These are phyloP conservation scores for Macrocybe gigantea DNA, from an alignment of 768 basidiomycete genomes.

Conservation along the genomic window DNA sequence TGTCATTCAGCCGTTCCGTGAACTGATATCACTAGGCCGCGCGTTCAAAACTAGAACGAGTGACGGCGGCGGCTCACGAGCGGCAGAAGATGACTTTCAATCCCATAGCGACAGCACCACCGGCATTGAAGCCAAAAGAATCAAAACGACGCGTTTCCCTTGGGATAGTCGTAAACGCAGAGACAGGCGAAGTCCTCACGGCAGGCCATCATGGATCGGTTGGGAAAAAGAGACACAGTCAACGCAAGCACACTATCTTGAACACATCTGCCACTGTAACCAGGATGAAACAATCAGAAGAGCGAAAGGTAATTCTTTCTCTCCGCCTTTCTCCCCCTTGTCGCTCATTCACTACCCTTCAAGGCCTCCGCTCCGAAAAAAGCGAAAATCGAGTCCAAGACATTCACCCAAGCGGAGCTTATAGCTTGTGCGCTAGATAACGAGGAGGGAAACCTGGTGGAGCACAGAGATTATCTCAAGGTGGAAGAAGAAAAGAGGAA, in stretches of 20 bases:
- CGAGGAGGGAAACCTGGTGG: constrained; percentile 78
- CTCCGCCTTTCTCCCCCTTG: neutral
- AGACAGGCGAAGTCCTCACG: constrained; percentile 53
- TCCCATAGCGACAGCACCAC: constrained; percentile 35
- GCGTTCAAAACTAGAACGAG: constrained; percentile 52
- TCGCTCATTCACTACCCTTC: neutral
- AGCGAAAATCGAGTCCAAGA: constrained; percentile 41
- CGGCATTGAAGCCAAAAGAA: constrained; percentile 21
- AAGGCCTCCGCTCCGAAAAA: constrained; percentile 64
- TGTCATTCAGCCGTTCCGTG: neutral
- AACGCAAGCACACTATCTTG: constrained; percentile 62
- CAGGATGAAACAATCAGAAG: constrained; percentile 58
- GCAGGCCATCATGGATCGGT: constrained; percentile 11
- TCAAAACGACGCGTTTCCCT: constrained; percentile 47
- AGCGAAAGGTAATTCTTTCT: constrained; percentile 42
- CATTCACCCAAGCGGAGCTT: constrained; percentile 76
- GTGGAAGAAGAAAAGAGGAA: constrained; percentile 80
- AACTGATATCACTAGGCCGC: constrained; percentile 34
- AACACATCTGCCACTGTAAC: constrained; percentile 64
- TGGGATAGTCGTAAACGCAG: constrained; percentile 48
- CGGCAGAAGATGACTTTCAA: constrained; percentile 66
- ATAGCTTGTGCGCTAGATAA: constrained; percentile 80
- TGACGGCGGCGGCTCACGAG: constrained; percentile 60
- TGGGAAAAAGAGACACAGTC: constrained; percentile 47
- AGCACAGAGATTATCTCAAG: constrained; percentile 74